Percentiles rank a stretch among this genome's conserved stretches.
Evolutionary conservation across 2,329 filamentous ascomycete species (phyloP).

Genomic region (Penicillium sp.): DNA sequence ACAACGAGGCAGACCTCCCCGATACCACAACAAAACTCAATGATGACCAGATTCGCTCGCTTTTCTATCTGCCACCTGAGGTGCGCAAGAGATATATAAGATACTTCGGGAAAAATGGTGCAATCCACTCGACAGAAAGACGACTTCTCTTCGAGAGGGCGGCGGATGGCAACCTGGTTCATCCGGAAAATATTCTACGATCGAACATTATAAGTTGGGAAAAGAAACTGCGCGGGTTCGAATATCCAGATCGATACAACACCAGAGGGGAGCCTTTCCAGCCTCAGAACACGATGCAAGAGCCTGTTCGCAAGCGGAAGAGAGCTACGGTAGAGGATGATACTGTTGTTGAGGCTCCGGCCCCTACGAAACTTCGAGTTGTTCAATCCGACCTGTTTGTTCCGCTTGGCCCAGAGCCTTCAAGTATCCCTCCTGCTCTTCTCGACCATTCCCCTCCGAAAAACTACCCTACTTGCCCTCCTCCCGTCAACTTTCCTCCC

Average conservation of each 20-base stretch:
- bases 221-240: neutral
- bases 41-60: constrained; percentile 6
- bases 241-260: neutral
- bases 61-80: neutral
- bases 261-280: neutral
- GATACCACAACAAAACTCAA: neutral
- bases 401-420: no score
- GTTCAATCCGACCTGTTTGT: no score
- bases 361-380: no score
- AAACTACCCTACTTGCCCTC: no score
- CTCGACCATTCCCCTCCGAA: no score
- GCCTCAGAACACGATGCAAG: no score
- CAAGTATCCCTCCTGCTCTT: no score
- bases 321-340: no score
- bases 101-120: neutral
- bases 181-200: constrained; percentile 1
- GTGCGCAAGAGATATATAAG: constrained; percentile 7
- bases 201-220: constrained; percentile 4
- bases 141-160: constrained; percentile 1
- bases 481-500: no score
- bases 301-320: neutral
- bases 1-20: no score
- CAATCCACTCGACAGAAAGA: neutral
- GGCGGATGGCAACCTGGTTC: neutral
- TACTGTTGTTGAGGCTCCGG: no score